Evolutionary conservation across 2,329 filamentous ascomycete genomes (phyloP), one percentile per base, ranked within the genome.

Genomic region (Paramyrothecium sp.): DNA sequence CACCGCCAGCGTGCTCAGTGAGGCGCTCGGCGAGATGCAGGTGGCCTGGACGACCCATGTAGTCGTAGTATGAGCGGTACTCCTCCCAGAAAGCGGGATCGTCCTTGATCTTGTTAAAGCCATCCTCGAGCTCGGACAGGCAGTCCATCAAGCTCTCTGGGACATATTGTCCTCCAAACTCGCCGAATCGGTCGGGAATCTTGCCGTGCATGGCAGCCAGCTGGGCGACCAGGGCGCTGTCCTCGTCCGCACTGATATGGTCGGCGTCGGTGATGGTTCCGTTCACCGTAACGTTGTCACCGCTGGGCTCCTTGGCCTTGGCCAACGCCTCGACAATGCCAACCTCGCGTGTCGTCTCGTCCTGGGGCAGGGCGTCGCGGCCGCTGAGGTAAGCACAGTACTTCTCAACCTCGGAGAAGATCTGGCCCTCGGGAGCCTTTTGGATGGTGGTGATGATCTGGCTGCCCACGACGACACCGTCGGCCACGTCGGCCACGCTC

Each of bases 81-180:
- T 99, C 95, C 69, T 96, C 90, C 95, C 95, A 99, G 82, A 99
- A 99, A 55, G 85, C 83, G 4, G 92, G 89, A 70, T 98, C 94
- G 61, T 96, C 87, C 67, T 88, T 89, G 59, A 95, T 92, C 66
- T 89, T 79, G 67, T 95, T 89, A 81, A 99, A 99, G 34, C 94
- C 95, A 26, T 87, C 86, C 75, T 99, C 94, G 7, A 99, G 84
- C 75, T 99, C 86, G 1, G 88, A 88, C 58, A 99, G 79, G 71
- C 94, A 98, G 77, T 98, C 94, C 94, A 99, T 98, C 60, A 99
- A 83, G 20, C 92, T 95, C 75, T 99, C 95, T 1, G 95, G 95
- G 3, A 99, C 95, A 70, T 97, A 99, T 74, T 98, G 94, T 17
- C 95, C 95, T 67, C 95, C 95, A 63, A 96, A 99, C 71, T 97